These are phyloP conservation scores for Trametes meyenii DNA, from an alignment of 768 basidiomycete species.

Conservation along the genomic window DNA sequence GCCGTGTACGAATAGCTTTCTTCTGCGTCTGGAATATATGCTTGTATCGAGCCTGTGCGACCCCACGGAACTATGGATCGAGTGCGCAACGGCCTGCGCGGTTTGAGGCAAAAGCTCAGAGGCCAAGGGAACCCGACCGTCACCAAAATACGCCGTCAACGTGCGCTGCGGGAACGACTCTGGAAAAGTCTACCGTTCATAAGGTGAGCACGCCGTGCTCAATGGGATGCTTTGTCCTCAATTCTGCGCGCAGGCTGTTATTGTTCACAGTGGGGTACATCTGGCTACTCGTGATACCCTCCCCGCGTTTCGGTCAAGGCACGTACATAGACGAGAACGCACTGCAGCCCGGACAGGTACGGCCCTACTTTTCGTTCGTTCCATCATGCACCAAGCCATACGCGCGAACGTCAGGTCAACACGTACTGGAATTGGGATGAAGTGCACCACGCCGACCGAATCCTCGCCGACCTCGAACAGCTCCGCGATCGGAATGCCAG, in stretches of 20 bases:
- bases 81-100: background rate
- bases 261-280: slow-evolving; percentile 69
- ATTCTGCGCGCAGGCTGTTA: slow-evolving; percentile 43
- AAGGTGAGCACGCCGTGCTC: slow-evolving; percentile 19
- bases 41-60: background rate
- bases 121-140: slow-evolving; percentile 29
- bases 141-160: slow-evolving; percentile 50
- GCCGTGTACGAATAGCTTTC: background rate
- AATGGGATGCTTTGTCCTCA: background rate
- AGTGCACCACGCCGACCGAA: slow-evolving; percentile 84
- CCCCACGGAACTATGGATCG: background rate
- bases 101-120: slow-evolving; percentile 10
- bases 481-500: slow-evolving; percentile 66
- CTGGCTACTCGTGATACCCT: slow-evolving; percentile 86
- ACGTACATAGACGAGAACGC: slow-evolving; percentile 97
- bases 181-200: slow-evolving; percentile 37
- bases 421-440: slow-evolving; percentile 93
- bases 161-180: slow-evolving; percentile 38
- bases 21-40: background rate
- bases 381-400: background rate
- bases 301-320: slow-evolving; percentile 57
- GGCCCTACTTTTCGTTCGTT: slow-evolving; percentile 12
- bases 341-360: slow-evolving; percentile 87
- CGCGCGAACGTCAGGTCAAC: slow-evolving; percentile 60
- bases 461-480: slow-evolving; percentile 68